Evolutionary conservation across 169 alveolate species (phyloP), one percentile per base, ranked within the genome.

Genomic region (Plasmodium vivax): DNA sequence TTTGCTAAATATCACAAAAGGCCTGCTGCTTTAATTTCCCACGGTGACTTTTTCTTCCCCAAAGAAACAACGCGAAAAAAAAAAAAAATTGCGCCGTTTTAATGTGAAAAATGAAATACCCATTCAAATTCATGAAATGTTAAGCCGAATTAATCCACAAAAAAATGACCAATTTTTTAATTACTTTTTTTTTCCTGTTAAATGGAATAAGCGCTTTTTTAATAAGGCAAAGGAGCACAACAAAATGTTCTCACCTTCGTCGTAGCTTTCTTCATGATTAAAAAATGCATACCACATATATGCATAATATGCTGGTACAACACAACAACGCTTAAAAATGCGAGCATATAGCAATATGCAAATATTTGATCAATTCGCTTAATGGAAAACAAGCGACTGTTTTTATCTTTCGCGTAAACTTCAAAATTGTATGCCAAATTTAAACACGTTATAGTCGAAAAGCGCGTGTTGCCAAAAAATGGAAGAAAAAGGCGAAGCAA

Each of bases 401-500:
- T 80, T 80, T 80, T 41, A 80, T 5, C 32, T 5, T 80, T n/a
- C 34, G 4, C 74, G 43, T 41, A 80, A 80, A 30, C 58, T 80
- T 34, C 85, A 38, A 36, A 80, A 34, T 80, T 51, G 34, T 80
- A 23, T 80, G 47, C 72, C 71, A 80, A 14, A 80, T 41, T 38
- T 41, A 80, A 80, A 32, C 58, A n/a, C 2, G 71, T 43, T 80
- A 19, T 80, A 43, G 58, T 41, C 27, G 12, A 19, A 19, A 19
- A 36, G 51, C 85, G 71, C 36, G 23, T 12, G 77, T 10, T 68
- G 36, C 71, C 16, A 43, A 80, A 80, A 45, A 83, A 83, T 83
- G 91, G 91, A 83, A 58, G 62, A 58, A 19, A 83, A 56, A 68
- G 0, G 43, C 23, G 62, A 51, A 51, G 62, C 62, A 51, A 68